These are phyloP conservation scores for Gracilaria gracilis DNA, from an alignment of 23 red algal species.

Conservation along the genomic window DNA sequence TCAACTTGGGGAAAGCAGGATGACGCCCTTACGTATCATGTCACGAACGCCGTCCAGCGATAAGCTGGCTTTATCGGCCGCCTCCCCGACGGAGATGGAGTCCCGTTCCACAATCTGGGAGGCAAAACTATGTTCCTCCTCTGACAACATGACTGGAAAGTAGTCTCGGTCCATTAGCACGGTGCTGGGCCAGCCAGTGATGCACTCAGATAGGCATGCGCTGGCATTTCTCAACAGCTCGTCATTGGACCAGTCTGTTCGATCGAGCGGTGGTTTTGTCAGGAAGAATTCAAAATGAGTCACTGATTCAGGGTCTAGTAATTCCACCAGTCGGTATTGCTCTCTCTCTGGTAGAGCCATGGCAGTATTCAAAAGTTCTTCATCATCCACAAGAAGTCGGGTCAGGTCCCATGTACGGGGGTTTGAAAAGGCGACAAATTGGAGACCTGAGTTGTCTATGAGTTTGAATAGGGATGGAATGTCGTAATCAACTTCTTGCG, in stretches of 20 bases:
- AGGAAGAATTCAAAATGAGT: conserved; percentile 99
- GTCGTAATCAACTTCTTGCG: conserved; percentile 94
- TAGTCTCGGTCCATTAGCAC: conserved; percentile 95
- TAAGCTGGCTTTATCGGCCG: conserved; percentile 19
- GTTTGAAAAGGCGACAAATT: conserved; percentile 93
- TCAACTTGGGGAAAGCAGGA: conserved; percentile 64
- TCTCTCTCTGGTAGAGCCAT: conserved; percentile 66
- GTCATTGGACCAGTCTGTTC: conserved; percentile 56
- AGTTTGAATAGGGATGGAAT: conserved; percentile 81
- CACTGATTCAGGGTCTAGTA: conserved; percentile 91
- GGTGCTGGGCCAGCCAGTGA: conserved; percentile 83
- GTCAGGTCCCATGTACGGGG: conserved; percentile 88
- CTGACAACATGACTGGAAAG: conserved; percentile 78
- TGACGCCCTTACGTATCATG: conserved; percentile 45
- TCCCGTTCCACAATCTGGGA: conserved; percentile 31
- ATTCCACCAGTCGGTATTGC: conserved; percentile 81
- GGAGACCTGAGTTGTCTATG: conserved; percentile 73
- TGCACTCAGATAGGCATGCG: conserved; percentile 69
- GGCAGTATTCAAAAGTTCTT: conserved; percentile 57
- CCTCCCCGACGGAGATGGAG: conserved; percentile 41
- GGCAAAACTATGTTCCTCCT: conserved; percentile 72
- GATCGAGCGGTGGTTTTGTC: conserved; percentile 55
- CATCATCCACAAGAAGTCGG: conserved; percentile 78
- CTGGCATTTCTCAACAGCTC: conserved; percentile 63
- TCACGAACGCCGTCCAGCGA: conserved; percentile 65